Percentiles rank a stretch among this genome's conserved stretches.
Conservation (phyloP, 352 stramenopile species). For the Peronospora farinosa region DNA sequence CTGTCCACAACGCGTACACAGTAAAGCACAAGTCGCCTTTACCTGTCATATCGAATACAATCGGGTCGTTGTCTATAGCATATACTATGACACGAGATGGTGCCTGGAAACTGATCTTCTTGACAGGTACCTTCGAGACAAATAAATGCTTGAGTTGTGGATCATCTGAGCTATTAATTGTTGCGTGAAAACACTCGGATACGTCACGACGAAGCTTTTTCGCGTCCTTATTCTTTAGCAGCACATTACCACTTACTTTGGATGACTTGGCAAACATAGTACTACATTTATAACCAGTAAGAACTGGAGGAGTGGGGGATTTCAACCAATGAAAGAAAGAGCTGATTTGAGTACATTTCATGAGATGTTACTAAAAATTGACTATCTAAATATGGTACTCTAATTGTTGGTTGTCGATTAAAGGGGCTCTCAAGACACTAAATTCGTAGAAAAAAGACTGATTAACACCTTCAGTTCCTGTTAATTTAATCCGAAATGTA, state of each 20-base stretch:
- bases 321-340: no score
- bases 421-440: no score
- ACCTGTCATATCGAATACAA: constrained; percentile 68
- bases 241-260: constrained; percentile 69
- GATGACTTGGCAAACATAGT: constrained; percentile 75
- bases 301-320: no score
- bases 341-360: no score
- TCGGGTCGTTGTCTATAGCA: constrained; percentile 49
- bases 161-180: constrained; percentile 33
- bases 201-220: constrained; percentile 80
- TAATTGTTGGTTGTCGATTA: no score
- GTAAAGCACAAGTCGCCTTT: constrained; percentile 60
- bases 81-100: constrained; percentile 70
- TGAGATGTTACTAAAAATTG: no score
- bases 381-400: no score
- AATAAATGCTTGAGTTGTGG: constrained; percentile 35
- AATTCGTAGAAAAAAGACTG: no score
- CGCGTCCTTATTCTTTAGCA: constrained; percentile 81
- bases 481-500: no score
- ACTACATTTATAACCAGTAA: no score
- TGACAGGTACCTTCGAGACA: constrained; percentile 45
- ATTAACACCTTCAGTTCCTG: no score
- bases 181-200: constrained; percentile 23
- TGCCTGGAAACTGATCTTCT: constrained; percentile 75
- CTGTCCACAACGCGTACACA: constrained; percentile 68